phyloP scores from a whole-genome alignment of 1,284 basidiomycete species.

The Acaromyces ingoldii region DNA sequence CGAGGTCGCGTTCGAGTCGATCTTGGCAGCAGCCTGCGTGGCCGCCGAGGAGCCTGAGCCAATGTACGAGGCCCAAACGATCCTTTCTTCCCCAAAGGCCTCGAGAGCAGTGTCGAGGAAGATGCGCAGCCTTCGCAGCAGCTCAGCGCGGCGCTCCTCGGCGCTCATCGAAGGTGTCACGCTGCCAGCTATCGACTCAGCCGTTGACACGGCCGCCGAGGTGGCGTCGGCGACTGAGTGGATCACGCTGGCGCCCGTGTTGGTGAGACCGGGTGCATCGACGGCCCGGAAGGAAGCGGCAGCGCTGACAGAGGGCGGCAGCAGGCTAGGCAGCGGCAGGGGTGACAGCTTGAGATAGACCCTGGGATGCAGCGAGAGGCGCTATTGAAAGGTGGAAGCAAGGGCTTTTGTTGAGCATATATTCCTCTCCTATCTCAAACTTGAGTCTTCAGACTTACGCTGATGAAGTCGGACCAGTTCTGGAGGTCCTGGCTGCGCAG shows the following conservation, averaged over 20 bases:
- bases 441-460: conserved; percentile 1
- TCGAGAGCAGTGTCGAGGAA: conserved; percentile 7
- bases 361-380: conserved; percentile 6
- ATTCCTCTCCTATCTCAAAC: neutral
- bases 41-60: neutral
- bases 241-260: neutral
- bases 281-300: neutral
- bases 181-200: no score
- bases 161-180: neutral
- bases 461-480: conserved; percentile 5
- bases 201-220: neutral
- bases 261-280: neutral
- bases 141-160: neutral
- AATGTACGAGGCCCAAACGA: conserved; percentile 5
- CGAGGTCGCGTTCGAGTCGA: neutral
- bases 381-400: neutral
- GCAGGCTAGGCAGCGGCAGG: neutral
- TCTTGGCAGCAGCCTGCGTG: neutral
- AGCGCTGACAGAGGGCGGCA: neutral
- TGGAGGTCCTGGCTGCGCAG: conserved; percentile 1
- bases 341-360: conserved; percentile 8
- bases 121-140: conserved; percentile 1
- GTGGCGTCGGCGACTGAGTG: neutral
- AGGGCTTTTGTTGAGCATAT: neutral
- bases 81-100: conserved; percentile 8